phyloP scores from a whole-genome alignment of 495 filamentous ascomycete species.

The Pseudomonodictys pantanalensis region DNA sequence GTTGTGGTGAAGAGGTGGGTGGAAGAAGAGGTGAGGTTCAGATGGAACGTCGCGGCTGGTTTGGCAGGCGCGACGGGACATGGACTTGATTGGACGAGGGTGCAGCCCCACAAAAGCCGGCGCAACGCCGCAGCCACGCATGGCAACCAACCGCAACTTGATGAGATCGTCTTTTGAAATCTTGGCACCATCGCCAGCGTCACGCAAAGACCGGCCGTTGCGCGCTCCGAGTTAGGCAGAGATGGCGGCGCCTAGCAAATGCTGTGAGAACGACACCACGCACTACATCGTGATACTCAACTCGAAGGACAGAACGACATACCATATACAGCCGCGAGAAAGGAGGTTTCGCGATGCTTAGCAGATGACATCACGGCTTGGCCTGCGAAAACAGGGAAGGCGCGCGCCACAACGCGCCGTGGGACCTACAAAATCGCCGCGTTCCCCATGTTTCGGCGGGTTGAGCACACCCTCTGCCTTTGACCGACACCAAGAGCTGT shows the following conservation, averaged over 20 bases:
- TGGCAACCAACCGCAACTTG: slow-evolving; percentile 3
- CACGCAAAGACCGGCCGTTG: too few relatives aligned
- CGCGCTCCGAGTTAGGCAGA: too few relatives aligned
- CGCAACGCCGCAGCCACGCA: slow-evolving; percentile 29
- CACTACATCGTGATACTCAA: too few relatives aligned
- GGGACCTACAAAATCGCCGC: slow-evolving; percentile 28
- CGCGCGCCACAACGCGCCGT: slow-evolving; percentile 1
- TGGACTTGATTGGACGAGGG: slow-evolving; percentile 25
- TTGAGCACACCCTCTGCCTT: slow-evolving; percentile 28
- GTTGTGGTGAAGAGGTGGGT: too few relatives aligned
- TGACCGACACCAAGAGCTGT: slow-evolving; percentile 24
- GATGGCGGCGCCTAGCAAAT: too few relatives aligned
- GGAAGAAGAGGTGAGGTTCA: slow-evolving; percentile 23
- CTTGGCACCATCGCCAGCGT: too few relatives aligned
- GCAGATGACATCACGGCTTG: too few relatives aligned
- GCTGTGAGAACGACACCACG: too few relatives aligned
- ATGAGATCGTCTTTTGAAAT: too few relatives aligned
- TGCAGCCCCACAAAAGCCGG: slow-evolving; percentile 7
- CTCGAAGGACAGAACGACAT: too few relatives aligned
- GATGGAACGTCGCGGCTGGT: slow-evolving; percentile 7
- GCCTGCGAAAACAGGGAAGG: slow-evolving; percentile 31
- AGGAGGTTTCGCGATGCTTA: too few relatives aligned
- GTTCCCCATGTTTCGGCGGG: slow-evolving; percentile 7
- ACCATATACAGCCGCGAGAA: too few relatives aligned
- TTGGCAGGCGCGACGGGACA: slow-evolving; percentile 2